Percentiles rank a stretch among this genome's conserved stretches.
These are phyloP conservation scores for Aspergillus pseudotamarii DNA, from an alignment of 2,329 filamentous ascomycete species.

Conservation along the genomic window DNA sequence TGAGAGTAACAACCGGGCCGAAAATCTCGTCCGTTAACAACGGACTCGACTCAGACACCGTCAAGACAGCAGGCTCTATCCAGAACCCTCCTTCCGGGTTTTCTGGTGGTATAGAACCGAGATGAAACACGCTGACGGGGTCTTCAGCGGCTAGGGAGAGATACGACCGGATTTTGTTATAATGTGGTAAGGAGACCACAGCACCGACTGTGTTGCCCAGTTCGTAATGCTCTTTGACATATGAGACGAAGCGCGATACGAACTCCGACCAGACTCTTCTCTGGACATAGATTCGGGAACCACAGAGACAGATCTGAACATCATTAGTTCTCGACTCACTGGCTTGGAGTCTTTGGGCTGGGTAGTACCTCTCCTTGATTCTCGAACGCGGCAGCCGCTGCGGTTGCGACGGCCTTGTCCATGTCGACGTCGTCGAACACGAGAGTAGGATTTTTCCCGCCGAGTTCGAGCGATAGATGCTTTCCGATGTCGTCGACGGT, in stretches of 20 bases:
- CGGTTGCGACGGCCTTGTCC: constrained; percentile 15
- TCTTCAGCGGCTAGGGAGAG: constrained; percentile 58
- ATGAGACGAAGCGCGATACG: constrained; percentile 55
- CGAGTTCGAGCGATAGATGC: constrained; percentile 22
- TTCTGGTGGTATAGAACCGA: constrained; percentile 56
- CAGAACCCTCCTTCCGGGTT: constrained; percentile 58
- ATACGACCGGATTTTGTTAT: constrained; percentile 58
- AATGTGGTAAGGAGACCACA: constrained; percentile 32
- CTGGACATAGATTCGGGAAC: constrained; percentile 68
- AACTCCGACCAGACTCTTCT: constrained; percentile 64
- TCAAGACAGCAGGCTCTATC: constrained; percentile 59
- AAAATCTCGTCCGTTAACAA: constrained; percentile 59
- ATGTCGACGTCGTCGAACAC: constrained; percentile 24
- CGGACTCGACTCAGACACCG: constrained; percentile 50
- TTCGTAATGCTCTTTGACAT: constrained; percentile 59
- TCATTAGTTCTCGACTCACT: not conserved
- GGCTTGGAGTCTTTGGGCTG: no score
- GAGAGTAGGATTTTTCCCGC: constrained; percentile 23
- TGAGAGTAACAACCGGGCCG: constrained; percentile 53
- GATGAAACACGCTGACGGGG: constrained; percentile 58
- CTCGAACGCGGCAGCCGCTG: constrained; percentile 21
- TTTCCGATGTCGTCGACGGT: constrained; percentile 26
- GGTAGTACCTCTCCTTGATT: constrained; percentile 17
- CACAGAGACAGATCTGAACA: constrained; percentile 54
- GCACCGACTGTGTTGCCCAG: constrained; percentile 57